Percentiles rank a stretch among this genome's conserved stretches.
These are phyloP conservation scores for Daldinia caldariorum DNA, from an alignment of 495 filamentous ascomycete species.

Conservation along the genomic window DNA sequence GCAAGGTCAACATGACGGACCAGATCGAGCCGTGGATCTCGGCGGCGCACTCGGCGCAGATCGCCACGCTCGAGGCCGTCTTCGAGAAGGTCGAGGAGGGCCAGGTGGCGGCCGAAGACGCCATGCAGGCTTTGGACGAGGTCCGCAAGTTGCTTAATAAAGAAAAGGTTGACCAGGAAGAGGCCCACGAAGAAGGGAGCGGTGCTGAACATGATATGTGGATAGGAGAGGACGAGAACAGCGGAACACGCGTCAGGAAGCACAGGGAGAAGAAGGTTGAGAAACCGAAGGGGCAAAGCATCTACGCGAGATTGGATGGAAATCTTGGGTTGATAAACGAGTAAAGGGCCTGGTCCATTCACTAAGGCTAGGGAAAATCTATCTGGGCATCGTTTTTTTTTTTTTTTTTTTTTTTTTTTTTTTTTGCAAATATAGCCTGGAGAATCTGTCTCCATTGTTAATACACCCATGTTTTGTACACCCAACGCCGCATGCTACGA, in stretches of 20 bases:
- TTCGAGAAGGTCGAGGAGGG: conserved; percentile 61
- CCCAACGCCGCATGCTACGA: conserved; percentile 34
- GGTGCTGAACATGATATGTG: conserved; percentile 50
- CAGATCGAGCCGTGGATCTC: conserved; percentile 61
- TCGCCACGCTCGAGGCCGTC: conserved; percentile 57
- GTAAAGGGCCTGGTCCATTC: conserved; percentile 23
- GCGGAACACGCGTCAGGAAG: conserved; percentile 38
- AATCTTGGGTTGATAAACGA: conserved; percentile 56
- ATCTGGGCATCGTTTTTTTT: not conserved
- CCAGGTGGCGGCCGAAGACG: conserved; percentile 55
- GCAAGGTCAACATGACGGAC: conserved; percentile 50
- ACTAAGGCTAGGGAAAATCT: conserved; percentile 4
- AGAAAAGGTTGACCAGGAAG: conserved; percentile 21
- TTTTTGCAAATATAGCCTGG: not conserved
- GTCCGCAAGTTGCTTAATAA: conserved; percentile 52
- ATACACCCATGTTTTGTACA: conserved; percentile 23
- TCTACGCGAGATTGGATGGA: conserved; percentile 58
- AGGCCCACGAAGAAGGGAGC: conserved; percentile 24
- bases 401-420: not conserved
- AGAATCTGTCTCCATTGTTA: conserved; percentile 13
- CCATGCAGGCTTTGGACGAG: conserved; percentile 53
- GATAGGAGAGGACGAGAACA: conserved; percentile 47
- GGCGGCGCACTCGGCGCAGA: conserved; percentile 61
- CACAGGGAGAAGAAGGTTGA: conserved; percentile 42
- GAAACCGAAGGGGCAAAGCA: conserved; percentile 41